A percentile compares a stretch with the other conserved stretches of the same genome.
phyloP scores from a whole-genome alignment of 1,139 yeast species.

The Tardiomyces blankii region DNA sequence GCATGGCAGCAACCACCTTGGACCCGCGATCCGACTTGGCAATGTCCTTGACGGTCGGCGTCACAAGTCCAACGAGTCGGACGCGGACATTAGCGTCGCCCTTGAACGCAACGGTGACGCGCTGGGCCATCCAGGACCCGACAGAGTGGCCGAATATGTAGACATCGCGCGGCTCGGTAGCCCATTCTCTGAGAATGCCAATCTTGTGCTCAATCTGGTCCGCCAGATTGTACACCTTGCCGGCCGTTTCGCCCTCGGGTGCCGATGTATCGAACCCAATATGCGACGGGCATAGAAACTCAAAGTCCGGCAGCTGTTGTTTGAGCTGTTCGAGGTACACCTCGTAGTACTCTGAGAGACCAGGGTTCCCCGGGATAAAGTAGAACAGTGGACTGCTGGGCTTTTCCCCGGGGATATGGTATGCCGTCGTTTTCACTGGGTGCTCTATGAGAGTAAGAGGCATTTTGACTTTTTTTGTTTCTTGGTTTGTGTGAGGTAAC shows the following conservation, averaged over 20 bases:
- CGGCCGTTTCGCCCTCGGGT: conserved; percentile 1
- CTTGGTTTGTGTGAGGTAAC: no score
- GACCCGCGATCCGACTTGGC: conserved; percentile 42
- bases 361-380: conserved; percentile 65
- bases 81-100: conserved; percentile 14
- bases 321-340: conserved; percentile 39
- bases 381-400: conserved; percentile 28
- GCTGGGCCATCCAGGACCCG: conserved; percentile 47
- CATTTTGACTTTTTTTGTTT: background rate
- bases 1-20: conserved; percentile 22
- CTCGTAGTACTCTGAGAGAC: conserved; percentile 46
- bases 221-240: conserved; percentile 29
- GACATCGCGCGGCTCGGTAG: conserved; percentile 24
- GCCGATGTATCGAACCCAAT: conserved; percentile 32
- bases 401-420: background rate
- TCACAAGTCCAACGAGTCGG: conserved; percentile 43
- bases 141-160: conserved; percentile 50
- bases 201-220: conserved; percentile 44
- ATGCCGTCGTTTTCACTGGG: background rate
- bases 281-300: conserved; percentile 44
- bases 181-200: conserved; percentile 28
- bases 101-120: conserved; percentile 28
- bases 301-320: conserved; percentile 33
- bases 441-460: background rate
- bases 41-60: conserved; percentile 54